Evolutionary conservation across 2,329 filamentous ascomycete genomes (phyloP), one percentile per base, ranked within the genome.

Genomic region (Capronia coronata): DNA sequence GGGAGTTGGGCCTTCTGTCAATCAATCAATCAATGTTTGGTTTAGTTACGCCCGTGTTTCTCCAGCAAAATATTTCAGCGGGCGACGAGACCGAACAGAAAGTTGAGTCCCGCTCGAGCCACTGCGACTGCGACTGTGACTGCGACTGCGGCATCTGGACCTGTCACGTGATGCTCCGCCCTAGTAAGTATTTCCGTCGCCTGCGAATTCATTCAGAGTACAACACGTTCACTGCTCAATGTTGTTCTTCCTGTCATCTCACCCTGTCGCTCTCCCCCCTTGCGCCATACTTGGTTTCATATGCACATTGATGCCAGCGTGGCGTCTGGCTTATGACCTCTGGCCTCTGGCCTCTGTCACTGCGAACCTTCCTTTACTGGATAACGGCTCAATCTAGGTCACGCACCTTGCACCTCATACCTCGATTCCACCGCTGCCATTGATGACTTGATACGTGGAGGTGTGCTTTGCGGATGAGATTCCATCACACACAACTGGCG

Each of bases 1-100:
- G 10, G 29, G 29, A 6, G 29, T 32, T 11, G 29, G 29, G 29
- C 29, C 29, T n/a, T 32, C 29, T n/a, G 29, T 32, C 7, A n/a
- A 32, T 3, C n/a, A n/a, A 32, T 32, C 29, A 3, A n/a, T 32
- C 29, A 32, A 32, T n/a, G 7, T 3, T n/a, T 10, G 10, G 25
- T n/a, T n/a, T n/a, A n/a, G n/a, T n/a, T 5, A 27, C 25, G 6
- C 7, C 13, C 29, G 29, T 32, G 29, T 32, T n/a, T 32, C 29
- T 37, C 34, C 11, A 37, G 34, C 14, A 37, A 37, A 37, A 37
- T 37, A 37, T 37, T 37, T 37, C 34, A 37, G 18, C 34, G 34
- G 19, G 19, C 34, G 34, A 37, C 3, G 3, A 32, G 13, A n/a
- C 7, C 14, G 14, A 19, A 37, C 14, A n/a, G 14, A 18, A 8